Conservation (phyloP, 345 rosid genomes). For the Xanthoceras sorbifolium region DNA sequence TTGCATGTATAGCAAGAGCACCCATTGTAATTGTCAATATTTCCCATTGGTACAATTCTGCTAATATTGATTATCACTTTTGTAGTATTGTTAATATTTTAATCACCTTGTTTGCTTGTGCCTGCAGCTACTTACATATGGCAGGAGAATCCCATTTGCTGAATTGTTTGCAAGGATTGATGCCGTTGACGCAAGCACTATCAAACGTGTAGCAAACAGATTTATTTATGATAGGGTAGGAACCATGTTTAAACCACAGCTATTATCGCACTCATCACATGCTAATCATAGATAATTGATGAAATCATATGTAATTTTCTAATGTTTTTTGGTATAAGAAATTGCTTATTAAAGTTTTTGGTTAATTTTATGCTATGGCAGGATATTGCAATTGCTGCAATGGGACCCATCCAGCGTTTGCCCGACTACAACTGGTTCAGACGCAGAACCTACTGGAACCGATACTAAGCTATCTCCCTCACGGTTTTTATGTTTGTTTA, state of each 20-base stretch:
- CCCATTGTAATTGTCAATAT: not conserved
- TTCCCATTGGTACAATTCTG: not conserved
- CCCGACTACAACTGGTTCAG: constrained; percentile 99
- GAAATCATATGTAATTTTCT: too few species aligned
- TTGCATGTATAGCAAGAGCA: not conserved
- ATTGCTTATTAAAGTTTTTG: not conserved
- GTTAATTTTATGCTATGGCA: constrained; percentile 26
- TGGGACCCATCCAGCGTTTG: constrained; percentile 89
- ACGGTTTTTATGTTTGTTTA: not conserved
- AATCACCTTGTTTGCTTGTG: constrained; percentile 8
- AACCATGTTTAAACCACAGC: not conserved
- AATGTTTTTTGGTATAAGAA: not conserved
- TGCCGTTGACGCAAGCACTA: constrained; percentile 81
- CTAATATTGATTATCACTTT: not conserved
- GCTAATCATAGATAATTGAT: not conserved
- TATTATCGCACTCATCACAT: not conserved
- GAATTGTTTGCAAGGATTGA: constrained; percentile 93
- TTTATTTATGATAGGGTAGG: constrained; percentile 85
- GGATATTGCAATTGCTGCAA: constrained; percentile 95
- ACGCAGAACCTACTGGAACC: constrained; percentile 97
- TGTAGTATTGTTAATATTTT: not conserved
- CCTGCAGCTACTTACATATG: constrained; percentile 89
- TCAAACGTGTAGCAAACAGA: constrained; percentile 90
- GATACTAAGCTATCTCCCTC: constrained; percentile 53
- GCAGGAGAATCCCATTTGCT: constrained; percentile 86